Evolutionary conservation across 306 rosid genomes (phyloP).

Genomic region (Crataegus laevigata): DNA sequence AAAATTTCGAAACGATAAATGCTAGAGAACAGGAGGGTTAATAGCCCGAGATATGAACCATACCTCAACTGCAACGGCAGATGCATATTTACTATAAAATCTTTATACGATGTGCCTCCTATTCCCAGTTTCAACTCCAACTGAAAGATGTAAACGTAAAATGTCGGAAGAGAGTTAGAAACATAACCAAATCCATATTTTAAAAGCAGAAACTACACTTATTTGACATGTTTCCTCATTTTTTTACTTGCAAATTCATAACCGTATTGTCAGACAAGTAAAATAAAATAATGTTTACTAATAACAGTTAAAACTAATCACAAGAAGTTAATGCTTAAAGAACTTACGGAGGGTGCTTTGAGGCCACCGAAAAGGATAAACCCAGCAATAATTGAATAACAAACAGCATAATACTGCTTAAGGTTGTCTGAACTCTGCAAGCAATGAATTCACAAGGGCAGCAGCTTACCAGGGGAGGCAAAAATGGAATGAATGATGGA

Average conservation of each 20-base stretch:
- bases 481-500: conserved; percentile 93
- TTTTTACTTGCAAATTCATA: not conserved
- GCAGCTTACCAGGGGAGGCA: conserved; percentile 84
- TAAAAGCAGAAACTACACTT: not conserved
- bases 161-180: conserved; percentile 5
- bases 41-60: too few species aligned
- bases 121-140: conserved; percentile 92
- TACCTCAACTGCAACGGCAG: conserved; percentile 98
- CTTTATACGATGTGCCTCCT: conserved; percentile 93
- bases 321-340: not conserved
- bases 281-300: not conserved
- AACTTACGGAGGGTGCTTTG: conserved; percentile 83
- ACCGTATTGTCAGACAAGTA: not conserved
- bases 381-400: conserved; percentile 79
- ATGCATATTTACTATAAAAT: conserved; percentile 67
- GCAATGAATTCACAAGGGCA: conserved; percentile 9
- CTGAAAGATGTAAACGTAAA: conserved; percentile 32
- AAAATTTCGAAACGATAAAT: not conserved
- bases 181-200: not conserved
- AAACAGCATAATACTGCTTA: conserved; percentile 73
- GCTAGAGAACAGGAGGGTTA: conserved; percentile 5
- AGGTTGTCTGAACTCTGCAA: conserved; percentile 86
- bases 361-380: conserved; percentile 90
- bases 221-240: not conserved
- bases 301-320: not conserved